Percentiles rank a stretch among this genome's conserved stretches.
Evolutionary conservation across 805 yeast species (phyloP).

Genomic region (Monosporozyma siamensis): DNA sequence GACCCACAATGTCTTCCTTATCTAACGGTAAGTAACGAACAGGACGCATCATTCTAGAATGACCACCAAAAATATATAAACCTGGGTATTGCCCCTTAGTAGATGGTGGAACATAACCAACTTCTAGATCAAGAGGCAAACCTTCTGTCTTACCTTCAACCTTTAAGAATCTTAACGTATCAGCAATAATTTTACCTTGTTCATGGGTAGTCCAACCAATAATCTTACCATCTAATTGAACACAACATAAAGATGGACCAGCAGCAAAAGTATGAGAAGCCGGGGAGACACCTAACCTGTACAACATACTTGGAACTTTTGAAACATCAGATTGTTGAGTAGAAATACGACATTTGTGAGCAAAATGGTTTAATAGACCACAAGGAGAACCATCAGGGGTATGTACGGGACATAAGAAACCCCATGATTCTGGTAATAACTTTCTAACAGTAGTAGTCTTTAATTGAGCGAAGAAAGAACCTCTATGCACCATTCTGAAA

Average conservation of each 20-base stretch:
- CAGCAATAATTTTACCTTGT: slow-evolving; percentile 79
- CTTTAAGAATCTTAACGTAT: slow-evolving; percentile 87
- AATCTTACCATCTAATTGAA: slow-evolving; percentile 86
- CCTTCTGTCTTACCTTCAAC: slow-evolving; percentile 61
- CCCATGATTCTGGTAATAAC: slow-evolving; percentile 96
- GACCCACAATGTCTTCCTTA: slow-evolving; percentile 83
- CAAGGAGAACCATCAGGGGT: slow-evolving; percentile 99
- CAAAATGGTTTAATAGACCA: slow-evolving; percentile 92
- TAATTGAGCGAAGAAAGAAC: slow-evolving; percentile 96
- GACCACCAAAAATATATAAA: slow-evolving; percentile 80
- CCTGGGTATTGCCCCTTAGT: slow-evolving; percentile 97
- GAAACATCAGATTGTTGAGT: slow-evolving; percentile 70
- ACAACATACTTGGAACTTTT: slow-evolving; percentile 54
- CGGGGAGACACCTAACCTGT: slow-evolving; percentile 71
- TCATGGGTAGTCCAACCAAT: slow-evolving; percentile 92
- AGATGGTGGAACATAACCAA: slow-evolving; percentile 96
- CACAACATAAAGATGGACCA: slow-evolving; percentile 82
- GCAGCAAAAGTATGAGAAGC: slow-evolving; percentile 66
- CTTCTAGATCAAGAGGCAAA: slow-evolving; percentile 80
- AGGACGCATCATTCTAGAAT: slow-evolving; percentile 92
- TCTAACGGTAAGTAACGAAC: slow-evolving; percentile 82
- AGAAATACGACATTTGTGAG: slow-evolving; percentile 87
- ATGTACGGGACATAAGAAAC: slow-evolving; percentile 96
- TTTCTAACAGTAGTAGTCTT: slow-evolving; percentile 97
- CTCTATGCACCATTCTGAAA: slow-evolving; percentile 99